phyloP scores from a whole-genome alignment of 2,329 filamentous ascomycete genomes.

The Bimuria novae-zelandiae region DNA sequence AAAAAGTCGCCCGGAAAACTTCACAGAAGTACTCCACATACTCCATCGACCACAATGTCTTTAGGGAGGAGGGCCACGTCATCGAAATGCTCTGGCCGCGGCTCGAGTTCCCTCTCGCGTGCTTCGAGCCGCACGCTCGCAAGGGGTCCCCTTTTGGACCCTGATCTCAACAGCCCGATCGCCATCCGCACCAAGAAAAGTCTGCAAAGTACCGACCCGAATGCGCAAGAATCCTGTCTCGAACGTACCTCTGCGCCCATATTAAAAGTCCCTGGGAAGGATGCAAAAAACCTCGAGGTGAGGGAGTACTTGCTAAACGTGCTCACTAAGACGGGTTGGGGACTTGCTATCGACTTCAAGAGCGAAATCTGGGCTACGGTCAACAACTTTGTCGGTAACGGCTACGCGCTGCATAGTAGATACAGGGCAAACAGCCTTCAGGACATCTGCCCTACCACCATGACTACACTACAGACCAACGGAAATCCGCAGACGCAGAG shows the following conservation, averaged over 20 bases:
- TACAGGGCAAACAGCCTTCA: background rate
- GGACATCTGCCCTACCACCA: background rate
- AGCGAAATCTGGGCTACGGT: constrained; percentile 3
- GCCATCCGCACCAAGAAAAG: no score
- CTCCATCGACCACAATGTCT: no score
- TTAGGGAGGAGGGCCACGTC: no score
- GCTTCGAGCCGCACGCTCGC: background rate
- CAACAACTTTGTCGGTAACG: constrained; percentile 1
- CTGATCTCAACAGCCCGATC: background rate
- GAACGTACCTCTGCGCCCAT: background rate
- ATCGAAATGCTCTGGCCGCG: background rate
- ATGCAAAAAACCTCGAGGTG: background rate
- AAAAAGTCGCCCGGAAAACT: no score
- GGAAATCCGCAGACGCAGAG: background rate
- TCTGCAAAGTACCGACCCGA: no score
- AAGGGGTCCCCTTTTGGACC: background rate
- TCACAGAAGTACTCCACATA: no score
- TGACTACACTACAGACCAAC: background rate
- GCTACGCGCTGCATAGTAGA: background rate
- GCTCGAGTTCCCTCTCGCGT: background rate
- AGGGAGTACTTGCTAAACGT: background rate
- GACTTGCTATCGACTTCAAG: background rate
- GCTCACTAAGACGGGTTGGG: background rate
- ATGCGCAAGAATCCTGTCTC: no score
- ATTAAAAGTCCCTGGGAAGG: background rate